A percentile compares a stretch with the other conserved stretches of the same genome.
Evolutionary conservation across 805 yeast species (phyloP).

Genomic region (Suhomyces prunicola): DNA sequence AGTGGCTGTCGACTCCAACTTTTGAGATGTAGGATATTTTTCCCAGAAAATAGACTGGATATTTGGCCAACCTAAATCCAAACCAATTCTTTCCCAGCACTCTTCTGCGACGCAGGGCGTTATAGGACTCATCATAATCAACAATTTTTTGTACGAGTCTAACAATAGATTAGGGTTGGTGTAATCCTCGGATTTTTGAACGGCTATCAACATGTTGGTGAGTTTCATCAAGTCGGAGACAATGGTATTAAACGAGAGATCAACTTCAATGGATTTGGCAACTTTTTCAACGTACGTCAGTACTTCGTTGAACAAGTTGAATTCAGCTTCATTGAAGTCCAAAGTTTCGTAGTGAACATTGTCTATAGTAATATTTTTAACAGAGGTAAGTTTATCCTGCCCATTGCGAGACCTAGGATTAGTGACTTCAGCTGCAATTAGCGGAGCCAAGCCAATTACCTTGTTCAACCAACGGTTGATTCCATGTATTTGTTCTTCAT

Average conservation of each 20-base stretch:
- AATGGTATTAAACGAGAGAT: slow-evolving; percentile 73
- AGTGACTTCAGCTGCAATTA: slow-evolving; percentile 9
- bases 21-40: slow-evolving; percentile 61
- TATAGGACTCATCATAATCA: slow-evolving; percentile 73
- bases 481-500: slow-evolving; percentile 82
- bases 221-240: slow-evolving; percentile 88
- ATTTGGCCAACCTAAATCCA: slow-evolving; percentile 10
- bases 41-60: slow-evolving; percentile 54
- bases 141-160: slow-evolving; percentile 49
- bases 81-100: slow-evolving; percentile 55
- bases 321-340: slow-evolving; percentile 43
- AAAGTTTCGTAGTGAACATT: slow-evolving; percentile 17
- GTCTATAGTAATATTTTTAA: slow-evolving; percentile 16
- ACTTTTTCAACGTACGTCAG: slow-evolving; percentile 48
- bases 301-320: slow-evolving; percentile 54
- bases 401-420: neutral
- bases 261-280: slow-evolving; percentile 55
- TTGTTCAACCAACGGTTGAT: slow-evolving; percentile 80
- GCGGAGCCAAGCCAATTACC: slow-evolving; percentile 37
- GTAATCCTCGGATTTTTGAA: slow-evolving; percentile 29
- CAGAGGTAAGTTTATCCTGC: slow-evolving; percentile 4
- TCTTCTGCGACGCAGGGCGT: slow-evolving; percentile 84
- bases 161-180: slow-evolving; percentile 42
- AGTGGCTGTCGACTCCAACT: slow-evolving; percentile 32
- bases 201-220: slow-evolving; percentile 47